Evolutionary conservation across 2,329 filamentous ascomycete species (phyloP).

Genomic region (Beauveria sp.): DNA sequence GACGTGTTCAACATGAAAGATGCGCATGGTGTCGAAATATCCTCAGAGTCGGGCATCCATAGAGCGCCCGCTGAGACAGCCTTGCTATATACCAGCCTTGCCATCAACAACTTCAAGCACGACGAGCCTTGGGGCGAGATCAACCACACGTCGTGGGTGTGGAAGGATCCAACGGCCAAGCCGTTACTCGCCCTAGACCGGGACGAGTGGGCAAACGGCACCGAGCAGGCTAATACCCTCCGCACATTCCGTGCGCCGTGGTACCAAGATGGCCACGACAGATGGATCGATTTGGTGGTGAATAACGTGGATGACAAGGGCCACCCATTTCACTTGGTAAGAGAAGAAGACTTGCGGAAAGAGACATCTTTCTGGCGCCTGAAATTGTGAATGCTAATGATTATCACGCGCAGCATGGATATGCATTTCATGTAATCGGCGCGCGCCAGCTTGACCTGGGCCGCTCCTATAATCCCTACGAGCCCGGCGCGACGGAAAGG

Average conservation of each 20-base stretch:
- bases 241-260: slow-evolving; percentile 14
- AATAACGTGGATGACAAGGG: slow-evolving; percentile 43
- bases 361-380: neutral
- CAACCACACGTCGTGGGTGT: slow-evolving; percentile 17
- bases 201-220: slow-evolving; percentile 12
- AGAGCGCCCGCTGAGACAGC: slow-evolving; percentile 11
- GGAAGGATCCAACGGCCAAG: slow-evolving; percentile 1
- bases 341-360: slow-evolving; percentile 1
- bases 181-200: slow-evolving; percentile 15
- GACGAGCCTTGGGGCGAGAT: slow-evolving; percentile 17
- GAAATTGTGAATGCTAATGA: neutral
- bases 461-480: slow-evolving; percentile 10
- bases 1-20: slow-evolving; percentile 1
- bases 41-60: neutral
- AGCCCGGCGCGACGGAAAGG: neutral
- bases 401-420: slow-evolving; percentile 14
- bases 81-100: slow-evolving; percentile 16
- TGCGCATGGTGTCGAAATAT: neutral
- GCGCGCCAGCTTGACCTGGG: slow-evolving; percentile 3
- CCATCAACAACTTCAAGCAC: slow-evolving; percentile 15
- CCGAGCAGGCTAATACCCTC: slow-evolving; percentile 13
- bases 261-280: slow-evolving; percentile 15
- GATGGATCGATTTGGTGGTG: slow-evolving; percentile 39
- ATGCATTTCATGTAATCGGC: slow-evolving; percentile 12
- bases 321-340: slow-evolving; percentile 42